Evolutionary conservation across 441 rosid species (phyloP), one percentile per base, ranked within the genome.

Genomic region (Sinapis alba): DNA sequence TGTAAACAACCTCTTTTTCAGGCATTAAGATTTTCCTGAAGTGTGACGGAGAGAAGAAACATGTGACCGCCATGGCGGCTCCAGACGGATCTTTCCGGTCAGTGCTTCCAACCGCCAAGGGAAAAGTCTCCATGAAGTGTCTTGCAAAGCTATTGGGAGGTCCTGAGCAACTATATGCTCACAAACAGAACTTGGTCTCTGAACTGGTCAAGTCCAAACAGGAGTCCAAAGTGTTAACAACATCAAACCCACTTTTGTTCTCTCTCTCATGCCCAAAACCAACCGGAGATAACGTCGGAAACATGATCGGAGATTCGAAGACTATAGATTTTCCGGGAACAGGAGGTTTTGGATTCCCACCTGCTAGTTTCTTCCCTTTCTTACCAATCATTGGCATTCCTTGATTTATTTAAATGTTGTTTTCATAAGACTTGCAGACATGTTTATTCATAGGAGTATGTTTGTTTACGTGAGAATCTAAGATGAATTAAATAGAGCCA

Each of bases 351-450:
- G 81, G 78, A 45, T 73, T 73, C 54, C 81, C 81, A 32, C 81
- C 78, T 18, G 60, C 7, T 20, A 73, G 78, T 57, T 62, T 73
- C 57, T 68, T 78, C 26, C 81, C 81, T 8, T 78, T 78, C 63
- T 0, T 78, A 19, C 78, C 78, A 62, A 78, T 78, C 75, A 78
- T 78, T 68, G 81, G 81, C 3, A 78, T 78, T 26, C 81, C 81
- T 30, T 73, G 45, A 72, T 65, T 71, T 64, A 0, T 0, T 45
- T 12, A 7, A 23, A 43, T 34, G 68, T 57, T 18, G 57, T 24
- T 30, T 64, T 56, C 34, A 43, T 12, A 64, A 70, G 32, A 43
- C 38, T 23, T 45, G 15, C 43, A 69, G 68, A 45, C 32, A 51
- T 60, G 50, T 51, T n/a, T 61, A 60, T 24, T 24, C 68, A 47